Conservation (phyloP, 164 flowering plant species). For the Macadamia integrifolia region DNA sequence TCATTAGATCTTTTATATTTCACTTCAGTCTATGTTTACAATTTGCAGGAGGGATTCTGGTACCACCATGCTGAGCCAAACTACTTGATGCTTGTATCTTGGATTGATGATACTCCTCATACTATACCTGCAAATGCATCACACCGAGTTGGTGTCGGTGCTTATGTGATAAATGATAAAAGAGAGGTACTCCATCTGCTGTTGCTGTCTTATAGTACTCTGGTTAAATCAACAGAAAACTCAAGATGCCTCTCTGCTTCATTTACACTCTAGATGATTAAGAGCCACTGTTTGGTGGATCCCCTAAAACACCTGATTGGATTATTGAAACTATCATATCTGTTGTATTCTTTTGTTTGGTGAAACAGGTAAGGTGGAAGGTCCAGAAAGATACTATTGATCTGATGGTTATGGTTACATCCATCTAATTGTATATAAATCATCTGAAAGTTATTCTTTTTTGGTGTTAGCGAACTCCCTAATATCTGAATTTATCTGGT, state of each 20-base stretch:
- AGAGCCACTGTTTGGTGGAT: no score
- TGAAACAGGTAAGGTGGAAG: no score
- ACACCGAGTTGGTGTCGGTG: conserved; percentile 46
- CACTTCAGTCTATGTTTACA: not conserved
- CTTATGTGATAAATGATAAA: conserved; percentile 41
- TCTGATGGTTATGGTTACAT: no score
- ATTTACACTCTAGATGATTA: no score
- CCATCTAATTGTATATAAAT: no score
- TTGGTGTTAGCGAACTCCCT: no score
- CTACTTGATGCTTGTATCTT: conserved; percentile 44
- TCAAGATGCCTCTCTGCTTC: no score
- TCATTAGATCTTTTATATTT: not conserved
- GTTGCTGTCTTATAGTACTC: no score
- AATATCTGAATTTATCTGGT: no score
- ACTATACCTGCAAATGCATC: conserved; percentile 44
- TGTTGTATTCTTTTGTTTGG: not conserved
- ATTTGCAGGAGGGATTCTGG: conserved; percentile 43
- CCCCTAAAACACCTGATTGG: not conserved
- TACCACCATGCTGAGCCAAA: conserved; percentile 47
- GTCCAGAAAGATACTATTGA: no score
- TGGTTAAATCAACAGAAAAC: no score
- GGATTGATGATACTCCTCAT: conserved; percentile 37
- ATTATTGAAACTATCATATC: not conserved
- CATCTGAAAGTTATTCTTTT: no score
- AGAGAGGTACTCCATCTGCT: conserved; percentile 32